Evolutionary conservation across 2,329 filamentous ascomycete species (phyloP).

Genomic region (Camillea tinctor): DNA sequence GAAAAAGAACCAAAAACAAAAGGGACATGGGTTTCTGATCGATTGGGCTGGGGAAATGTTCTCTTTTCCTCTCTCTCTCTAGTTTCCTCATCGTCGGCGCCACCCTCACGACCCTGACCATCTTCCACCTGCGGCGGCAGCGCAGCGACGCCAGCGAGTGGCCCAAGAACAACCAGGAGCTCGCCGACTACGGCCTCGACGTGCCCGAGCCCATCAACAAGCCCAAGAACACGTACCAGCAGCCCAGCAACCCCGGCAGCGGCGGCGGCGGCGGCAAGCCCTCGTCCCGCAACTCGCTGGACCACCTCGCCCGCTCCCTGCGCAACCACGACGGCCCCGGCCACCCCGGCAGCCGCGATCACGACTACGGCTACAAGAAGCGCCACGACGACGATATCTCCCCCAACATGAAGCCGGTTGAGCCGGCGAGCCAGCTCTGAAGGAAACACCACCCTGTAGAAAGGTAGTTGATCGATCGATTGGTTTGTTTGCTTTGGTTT

Average conservation of each 20-base stretch:
- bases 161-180: slow-evolving; percentile 31
- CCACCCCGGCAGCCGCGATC: neutral
- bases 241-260: slow-evolving; percentile 6
- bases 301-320: slow-evolving; percentile 15
- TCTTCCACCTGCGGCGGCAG: slow-evolving; percentile 27
- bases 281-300: slow-evolving; percentile 13
- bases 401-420: slow-evolving; percentile 19
- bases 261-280: slow-evolving; percentile 7
- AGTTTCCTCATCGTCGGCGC: slow-evolving; percentile 24
- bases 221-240: slow-evolving; percentile 17
- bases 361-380: slow-evolving; percentile 12
- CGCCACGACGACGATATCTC: slow-evolving; percentile 10
- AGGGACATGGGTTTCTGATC: no score
- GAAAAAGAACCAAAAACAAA: no score
- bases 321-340: neutral
- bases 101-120: slow-evolving; percentile 17
- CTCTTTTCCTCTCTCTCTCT: neutral
- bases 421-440: slow-evolving; percentile 5
- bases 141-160: slow-evolving; percentile 27
- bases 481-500: no score
- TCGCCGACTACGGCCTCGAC: slow-evolving; percentile 31
- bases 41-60: no score
- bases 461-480: no score
- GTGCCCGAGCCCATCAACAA: slow-evolving; percentile 5
- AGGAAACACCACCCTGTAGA: no score